A percentile compares a stretch with the other conserved stretches of the same genome.
Evolutionary conservation across 2,329 filamentous ascomycete species (phyloP).

Genomic region (Neofusicoccum laricinum): DNA sequence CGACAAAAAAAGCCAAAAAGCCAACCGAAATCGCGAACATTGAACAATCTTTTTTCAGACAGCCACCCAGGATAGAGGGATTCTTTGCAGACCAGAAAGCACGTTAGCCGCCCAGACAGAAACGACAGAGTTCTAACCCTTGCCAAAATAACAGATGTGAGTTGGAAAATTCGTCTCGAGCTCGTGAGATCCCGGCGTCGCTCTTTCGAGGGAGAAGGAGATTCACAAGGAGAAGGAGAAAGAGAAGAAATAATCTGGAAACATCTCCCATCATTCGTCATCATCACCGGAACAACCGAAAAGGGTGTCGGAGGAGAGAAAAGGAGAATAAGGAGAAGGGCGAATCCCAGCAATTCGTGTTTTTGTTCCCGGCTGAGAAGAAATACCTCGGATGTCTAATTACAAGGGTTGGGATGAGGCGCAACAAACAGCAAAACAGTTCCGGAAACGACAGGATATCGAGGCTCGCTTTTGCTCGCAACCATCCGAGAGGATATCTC

Average conservation of each 20-base stretch:
- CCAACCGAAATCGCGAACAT: constrained; percentile 10
- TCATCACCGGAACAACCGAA: constrained; percentile 6
- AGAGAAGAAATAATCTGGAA: constrained; percentile 6
- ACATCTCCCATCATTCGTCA: constrained; percentile 11
- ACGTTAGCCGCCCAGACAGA: constrained; percentile 11
- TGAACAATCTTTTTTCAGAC: constrained; percentile 13
- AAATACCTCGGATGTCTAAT: constrained; percentile 17
- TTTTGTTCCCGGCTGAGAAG: constrained; percentile 16
- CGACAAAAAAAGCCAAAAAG: neutral
- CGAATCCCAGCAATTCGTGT: constrained; percentile 14
- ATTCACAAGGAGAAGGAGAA: constrained; percentile 9
- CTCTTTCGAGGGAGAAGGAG: constrained; percentile 6
- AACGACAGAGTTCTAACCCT: constrained; percentile 15
- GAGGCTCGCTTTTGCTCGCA: constrained; percentile 16
- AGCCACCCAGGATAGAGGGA: constrained; percentile 11
- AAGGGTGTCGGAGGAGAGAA: constrained; percentile 1
- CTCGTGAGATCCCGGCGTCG: neutral
- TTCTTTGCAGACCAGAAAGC: constrained; percentile 10
- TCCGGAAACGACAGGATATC: constrained; percentile 18
- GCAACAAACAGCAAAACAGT: constrained; percentile 7
- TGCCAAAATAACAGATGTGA: neutral
- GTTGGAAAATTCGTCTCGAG: constrained; percentile 5
- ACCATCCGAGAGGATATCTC: constrained; percentile 17
- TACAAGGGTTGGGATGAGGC: constrained; percentile 16
- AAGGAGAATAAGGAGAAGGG: neutral